Evolutionary conservation across 257 asterid genomes (phyloP).

Genomic region (Forsythia viridissima): DNA sequence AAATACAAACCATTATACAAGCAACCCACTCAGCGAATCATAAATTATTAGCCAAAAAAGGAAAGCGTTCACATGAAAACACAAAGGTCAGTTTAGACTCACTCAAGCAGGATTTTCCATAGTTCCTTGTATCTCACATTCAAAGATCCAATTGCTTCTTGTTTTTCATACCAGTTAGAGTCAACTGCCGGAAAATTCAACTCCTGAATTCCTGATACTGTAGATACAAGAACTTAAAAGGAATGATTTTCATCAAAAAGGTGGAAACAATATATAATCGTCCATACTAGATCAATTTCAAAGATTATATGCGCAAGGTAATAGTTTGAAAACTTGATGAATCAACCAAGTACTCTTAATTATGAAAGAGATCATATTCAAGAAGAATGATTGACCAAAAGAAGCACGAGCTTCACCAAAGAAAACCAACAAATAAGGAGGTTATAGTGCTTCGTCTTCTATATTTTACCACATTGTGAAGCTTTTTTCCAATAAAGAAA

Average conservation of each 20-base stretch:
- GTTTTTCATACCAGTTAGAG: slow-evolving; percentile 61
- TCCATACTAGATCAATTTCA: slow-evolving; percentile 18
- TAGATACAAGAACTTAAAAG: slow-evolving; percentile 7
- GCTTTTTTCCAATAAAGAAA: neutral
- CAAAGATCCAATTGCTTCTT: slow-evolving; percentile 73
- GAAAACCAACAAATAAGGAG: neutral
- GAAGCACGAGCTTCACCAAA: neutral
- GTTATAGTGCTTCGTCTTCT: neutral
- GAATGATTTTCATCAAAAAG: slow-evolving; percentile 8
- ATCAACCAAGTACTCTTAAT: slow-evolving; percentile 4
- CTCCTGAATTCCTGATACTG: slow-evolving; percentile 55
- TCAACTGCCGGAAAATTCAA: slow-evolving; percentile 62
- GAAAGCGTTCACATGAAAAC: slow-evolving; percentile 21
- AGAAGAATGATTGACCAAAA: neutral
- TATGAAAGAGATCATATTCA: slow-evolving; percentile 13
- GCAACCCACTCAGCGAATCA: slow-evolving; percentile 8
- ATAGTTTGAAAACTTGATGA: slow-evolving; percentile 15
- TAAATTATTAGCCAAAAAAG: neutral
- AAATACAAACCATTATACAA: slow-evolving; percentile 9
- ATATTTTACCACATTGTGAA: neutral
- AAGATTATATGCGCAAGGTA: slow-evolving; percentile 4
- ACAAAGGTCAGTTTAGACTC: slow-evolving; percentile 38
- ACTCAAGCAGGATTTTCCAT: slow-evolving; percentile 65
- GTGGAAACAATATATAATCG: slow-evolving; percentile 24
- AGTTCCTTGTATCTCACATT: slow-evolving; percentile 68